phyloP scores from a whole-genome alignment of 768 basidiomycete species.

The Suillus hirtellus region DNA sequence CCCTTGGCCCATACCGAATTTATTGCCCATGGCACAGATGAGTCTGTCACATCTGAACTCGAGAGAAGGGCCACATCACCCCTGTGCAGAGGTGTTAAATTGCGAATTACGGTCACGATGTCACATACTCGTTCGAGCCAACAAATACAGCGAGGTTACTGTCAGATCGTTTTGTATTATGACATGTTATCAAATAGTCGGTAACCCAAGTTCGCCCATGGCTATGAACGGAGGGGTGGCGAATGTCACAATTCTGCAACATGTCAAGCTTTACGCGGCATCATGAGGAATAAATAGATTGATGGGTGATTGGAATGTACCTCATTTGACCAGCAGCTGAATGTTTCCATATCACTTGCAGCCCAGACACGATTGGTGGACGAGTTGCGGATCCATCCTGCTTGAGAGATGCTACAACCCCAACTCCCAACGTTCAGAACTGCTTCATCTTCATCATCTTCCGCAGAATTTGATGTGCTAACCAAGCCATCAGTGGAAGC shows the following conservation, averaged over 20 bases:
- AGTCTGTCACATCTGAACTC: conserved; percentile 38
- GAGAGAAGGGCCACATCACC: conserved; percentile 61
- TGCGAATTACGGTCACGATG: background rate
- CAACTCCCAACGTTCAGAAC: conserved; percentile 80
- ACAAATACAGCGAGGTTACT: conserved; percentile 55
- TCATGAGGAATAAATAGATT: conserved; percentile 3
- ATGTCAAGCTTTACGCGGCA: conserved; percentile 59
- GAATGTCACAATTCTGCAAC: conserved; percentile 59
- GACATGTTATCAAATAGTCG: conserved; percentile 68
- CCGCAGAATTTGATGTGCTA: conserved; percentile 65
- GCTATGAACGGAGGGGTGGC: conserved; percentile 60
- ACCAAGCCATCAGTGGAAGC: conserved; percentile 85
- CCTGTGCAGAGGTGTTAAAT: conserved; percentile 32
- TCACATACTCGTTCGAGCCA: conserved; percentile 70
- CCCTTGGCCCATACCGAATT: conserved; percentile 53
- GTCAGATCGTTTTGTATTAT: conserved; percentile 25
- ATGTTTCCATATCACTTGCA: conserved; percentile 93
- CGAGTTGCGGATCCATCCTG: conserved; percentile 57
- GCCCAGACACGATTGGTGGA: conserved; percentile 64
- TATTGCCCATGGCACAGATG: conserved; percentile 48
- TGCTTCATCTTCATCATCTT: conserved; percentile 88
- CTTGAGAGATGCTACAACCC: conserved; percentile 79
- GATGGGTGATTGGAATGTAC: conserved; percentile 35
- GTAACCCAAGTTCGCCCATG: conserved; percentile 69
- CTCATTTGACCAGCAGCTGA: conserved; percentile 80